Base-by-base conservation (phyloP, 2,329 filamentous ascomycete genomes). In the Macrophomina phaseolina region DNA sequence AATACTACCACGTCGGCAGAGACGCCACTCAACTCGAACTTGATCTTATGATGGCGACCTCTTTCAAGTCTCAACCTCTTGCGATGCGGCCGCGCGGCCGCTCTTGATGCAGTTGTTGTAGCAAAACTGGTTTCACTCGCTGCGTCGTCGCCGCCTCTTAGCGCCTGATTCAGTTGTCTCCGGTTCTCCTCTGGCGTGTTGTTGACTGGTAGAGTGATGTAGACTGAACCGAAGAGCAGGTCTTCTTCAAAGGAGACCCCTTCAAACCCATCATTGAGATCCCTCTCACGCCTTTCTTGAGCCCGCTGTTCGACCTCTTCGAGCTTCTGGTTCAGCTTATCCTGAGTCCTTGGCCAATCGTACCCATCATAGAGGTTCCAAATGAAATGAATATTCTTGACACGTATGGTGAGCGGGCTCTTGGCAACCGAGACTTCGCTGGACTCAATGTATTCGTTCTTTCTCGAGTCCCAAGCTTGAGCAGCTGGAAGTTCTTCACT, bases 301-400 rank as follows among this genome's bases (percentile, higher is more conserved):
- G 93, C 93, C 76, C 90, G 92, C 51, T 85, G 84, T 78, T 99
- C 93, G 1, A 99, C 90, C 64, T 96, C 90, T 67, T 95, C 89
- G 2, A 99, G 93, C 6, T 93, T 93, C 74, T 94, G 91, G 28
- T 89, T 89, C 66, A 99, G 97, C 4, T 90, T 88, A 18, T 68
- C 67, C 51, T 94, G 87, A 0, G 96, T 99, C 51, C 88, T 86
- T 71, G 90, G 87, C 96, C 96, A 99, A 78, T 99, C 96, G 76
- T 97, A 99, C 1, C 95, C 95, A 81, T 99, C 95, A 77, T 95
- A 97, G 1, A 99, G 82, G 74, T 99, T 97, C 95, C 95, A 99
- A 68, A 98, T 97, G 62, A 97, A 82, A 75, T 98, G 93, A 5
- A 97, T 90, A 74, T 97, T 93, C 32, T 92, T 89, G 16, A 98